Evolutionary conservation across 768 basidiomycete genomes (phyloP).

Genomic region (Podaxis rugospora): DNA sequence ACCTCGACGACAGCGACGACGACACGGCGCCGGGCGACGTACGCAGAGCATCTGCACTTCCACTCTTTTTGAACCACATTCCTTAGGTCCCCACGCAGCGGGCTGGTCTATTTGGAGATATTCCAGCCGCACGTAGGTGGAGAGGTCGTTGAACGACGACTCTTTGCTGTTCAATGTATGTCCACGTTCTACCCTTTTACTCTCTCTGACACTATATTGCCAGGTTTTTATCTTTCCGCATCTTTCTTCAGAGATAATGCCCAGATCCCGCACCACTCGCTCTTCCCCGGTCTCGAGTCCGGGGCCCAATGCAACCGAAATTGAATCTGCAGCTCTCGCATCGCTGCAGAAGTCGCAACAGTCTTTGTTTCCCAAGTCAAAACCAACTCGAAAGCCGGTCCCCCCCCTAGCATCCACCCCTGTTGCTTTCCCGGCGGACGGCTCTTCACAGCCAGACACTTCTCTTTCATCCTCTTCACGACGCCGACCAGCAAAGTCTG

Average conservation of each 20-base stretch:
- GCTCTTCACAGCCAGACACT: not conserved
- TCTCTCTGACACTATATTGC: not conserved
- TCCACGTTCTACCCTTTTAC: not conserved
- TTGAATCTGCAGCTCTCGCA: not conserved
- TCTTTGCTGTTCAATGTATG: not conserved
- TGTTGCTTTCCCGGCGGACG: not conserved
- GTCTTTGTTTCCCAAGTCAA: not conserved
- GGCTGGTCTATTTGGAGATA: conserved; percentile 9
- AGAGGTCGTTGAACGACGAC: not conserved
- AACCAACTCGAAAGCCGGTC: not conserved
- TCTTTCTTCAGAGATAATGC: not conserved
- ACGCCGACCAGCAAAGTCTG: not conserved
- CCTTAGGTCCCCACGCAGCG: not conserved
- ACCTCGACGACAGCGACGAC: conserved; percentile 5
- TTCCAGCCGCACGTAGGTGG: not conserved
- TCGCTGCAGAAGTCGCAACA: not conserved
- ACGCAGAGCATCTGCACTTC: conserved; percentile 5
- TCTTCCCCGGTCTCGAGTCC: not conserved
- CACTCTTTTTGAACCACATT: conserved; percentile 4
- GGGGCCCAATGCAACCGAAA: not conserved
- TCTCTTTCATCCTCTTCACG: not conserved
- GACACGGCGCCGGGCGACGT: conserved; percentile 7
- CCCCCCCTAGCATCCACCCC: not conserved
- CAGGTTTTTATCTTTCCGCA: conserved; percentile 1
- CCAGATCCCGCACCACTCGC: not conserved